These are phyloP conservation scores for Coemansia sp. DNA, from an alignment of 192 early-diverging fungal genomes.

Conservation along the genomic window DNA sequence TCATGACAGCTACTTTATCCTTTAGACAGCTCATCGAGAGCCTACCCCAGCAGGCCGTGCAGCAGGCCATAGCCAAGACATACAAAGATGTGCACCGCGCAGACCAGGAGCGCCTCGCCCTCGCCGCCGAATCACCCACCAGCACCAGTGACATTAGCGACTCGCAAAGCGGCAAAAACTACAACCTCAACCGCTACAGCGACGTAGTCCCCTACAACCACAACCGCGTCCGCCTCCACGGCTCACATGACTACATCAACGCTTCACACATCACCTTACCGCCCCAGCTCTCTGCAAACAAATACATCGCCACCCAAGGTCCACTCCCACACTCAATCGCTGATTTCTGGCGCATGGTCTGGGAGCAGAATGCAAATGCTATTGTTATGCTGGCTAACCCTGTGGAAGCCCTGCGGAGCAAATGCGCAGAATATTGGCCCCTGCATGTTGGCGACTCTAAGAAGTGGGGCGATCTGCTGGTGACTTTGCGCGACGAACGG, in stretches of 20 bases:
- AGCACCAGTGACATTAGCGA: constrained; percentile 12
- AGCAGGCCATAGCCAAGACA: constrained; percentile 11
- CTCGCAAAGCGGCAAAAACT: constrained; percentile 37
- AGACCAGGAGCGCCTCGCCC: constrained; percentile 23
- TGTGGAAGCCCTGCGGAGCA: constrained; percentile 63
- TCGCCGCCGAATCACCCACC: constrained; percentile 20
- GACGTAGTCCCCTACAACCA: constrained; percentile 85
- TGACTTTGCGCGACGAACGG: constrained; percentile 38
- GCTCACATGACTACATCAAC: constrained; percentile 75
- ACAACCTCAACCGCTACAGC: constrained; percentile 73
- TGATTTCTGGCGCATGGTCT: constrained; percentile 90
- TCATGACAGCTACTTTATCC: constrained; percentile 23
- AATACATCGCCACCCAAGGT: constrained; percentile 86
- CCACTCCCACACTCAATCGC: constrained; percentile 67
- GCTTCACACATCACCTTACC: constrained; percentile 64
- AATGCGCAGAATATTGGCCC: constrained; percentile 88
- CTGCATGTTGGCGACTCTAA: background rate
- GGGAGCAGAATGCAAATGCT: constrained; percentile 65
- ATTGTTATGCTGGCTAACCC: constrained; percentile 86
- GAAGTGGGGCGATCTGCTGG: constrained; percentile 7
- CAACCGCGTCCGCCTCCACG: constrained; percentile 58
- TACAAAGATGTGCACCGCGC: constrained; percentile 17
- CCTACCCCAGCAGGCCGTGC: constrained; percentile 24
- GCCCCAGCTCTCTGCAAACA: constrained; percentile 16
- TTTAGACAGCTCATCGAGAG: constrained; percentile 36